A percentile compares a stretch with the other conserved stretches of the same genome.
These are phyloP conservation scores for Agastache rugosa DNA, from an alignment of 257 asterid species.

Conservation along the genomic window DNA sequence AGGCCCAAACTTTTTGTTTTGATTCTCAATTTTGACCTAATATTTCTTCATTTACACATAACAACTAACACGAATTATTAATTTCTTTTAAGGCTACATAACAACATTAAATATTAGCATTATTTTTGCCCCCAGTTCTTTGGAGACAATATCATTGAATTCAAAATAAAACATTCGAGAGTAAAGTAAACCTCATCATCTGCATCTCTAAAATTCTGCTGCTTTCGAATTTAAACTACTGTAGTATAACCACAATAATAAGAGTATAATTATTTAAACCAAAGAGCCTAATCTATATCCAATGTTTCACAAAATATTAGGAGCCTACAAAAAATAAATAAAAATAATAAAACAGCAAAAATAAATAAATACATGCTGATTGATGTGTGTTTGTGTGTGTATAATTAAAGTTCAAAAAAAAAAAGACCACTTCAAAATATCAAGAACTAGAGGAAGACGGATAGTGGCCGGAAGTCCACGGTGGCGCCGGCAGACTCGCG, in stretches of 20 bases:
- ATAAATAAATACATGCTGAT: conserved; percentile 20
- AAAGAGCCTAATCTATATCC: conserved; percentile 30
- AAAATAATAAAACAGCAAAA: conserved; percentile 25
- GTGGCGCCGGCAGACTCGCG: conserved; percentile 45
- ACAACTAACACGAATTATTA: neutral
- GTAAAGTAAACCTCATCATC: too few species aligned
- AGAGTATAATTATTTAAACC: neutral
- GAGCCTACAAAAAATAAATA: conserved; percentile 20
- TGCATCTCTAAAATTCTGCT: conserved; percentile 23
- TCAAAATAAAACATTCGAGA: neutral
- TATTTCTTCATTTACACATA: neutral
- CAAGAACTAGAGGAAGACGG: conserved; percentile 72
- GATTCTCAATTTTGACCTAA: conserved; percentile 14
- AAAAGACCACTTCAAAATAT: neutral
- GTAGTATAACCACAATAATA: neutral
- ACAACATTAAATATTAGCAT: neutral
- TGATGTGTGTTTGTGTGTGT: conserved; percentile 10
- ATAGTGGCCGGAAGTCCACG: conserved; percentile 59
- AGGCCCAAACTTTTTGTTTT: conserved; percentile 21
- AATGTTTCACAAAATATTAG: conserved; percentile 17
- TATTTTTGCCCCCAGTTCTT: neutral
- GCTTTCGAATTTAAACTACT: conserved; percentile 17
- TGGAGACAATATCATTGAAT: neutral
- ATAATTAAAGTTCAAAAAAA: neutral
- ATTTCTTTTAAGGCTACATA: neutral